Percentiles rank a stretch among this genome's conserved stretches.
phyloP scores from a whole-genome alignment of 2,329 filamentous ascomycete genomes.

The Pseudocercospora crystallina region DNA sequence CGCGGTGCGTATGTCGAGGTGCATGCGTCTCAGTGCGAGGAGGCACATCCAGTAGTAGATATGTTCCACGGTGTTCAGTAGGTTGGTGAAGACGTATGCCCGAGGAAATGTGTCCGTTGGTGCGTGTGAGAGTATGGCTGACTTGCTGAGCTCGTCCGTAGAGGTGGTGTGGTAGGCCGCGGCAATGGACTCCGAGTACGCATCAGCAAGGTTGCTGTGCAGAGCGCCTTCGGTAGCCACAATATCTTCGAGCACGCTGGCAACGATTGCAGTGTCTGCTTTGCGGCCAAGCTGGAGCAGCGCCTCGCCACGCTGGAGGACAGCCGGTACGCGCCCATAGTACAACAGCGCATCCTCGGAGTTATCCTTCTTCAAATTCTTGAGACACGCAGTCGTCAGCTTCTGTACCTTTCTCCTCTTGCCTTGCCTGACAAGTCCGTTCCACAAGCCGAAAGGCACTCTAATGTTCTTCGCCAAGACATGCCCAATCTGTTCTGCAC shows the following conservation, averaged over 20 bases:
- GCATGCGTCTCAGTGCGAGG: conserved; percentile 1
- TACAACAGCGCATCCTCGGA: conserved; percentile 1
- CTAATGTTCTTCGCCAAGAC: conserved; percentile 4
- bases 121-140: neutral
- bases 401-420: neutral
- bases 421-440: neutral
- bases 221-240: neutral
- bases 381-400: neutral
- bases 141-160: neutral
- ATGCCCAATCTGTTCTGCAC: neutral
- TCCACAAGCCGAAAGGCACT: conserved; percentile 9
- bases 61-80: conserved; percentile 7
- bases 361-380: neutral
- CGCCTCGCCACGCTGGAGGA: conserved; percentile 5
- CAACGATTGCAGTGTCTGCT: neutral
- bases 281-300: conserved; percentile 1
- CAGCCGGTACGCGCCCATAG: conserved; percentile 1
- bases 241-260: conserved; percentile 1
- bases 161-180: neutral
- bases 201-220: neutral
- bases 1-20: conserved; percentile 1
- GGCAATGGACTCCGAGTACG: neutral
- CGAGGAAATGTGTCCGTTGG: neutral
- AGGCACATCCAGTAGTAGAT: conserved; percentile 14
- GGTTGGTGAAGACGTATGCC: conserved; percentile 5